Evolutionary conservation across 2,329 filamentous ascomycete genomes (phyloP), one percentile per base, ranked within the genome.

Genomic region (Ceratocystis diversiconidia): DNA sequence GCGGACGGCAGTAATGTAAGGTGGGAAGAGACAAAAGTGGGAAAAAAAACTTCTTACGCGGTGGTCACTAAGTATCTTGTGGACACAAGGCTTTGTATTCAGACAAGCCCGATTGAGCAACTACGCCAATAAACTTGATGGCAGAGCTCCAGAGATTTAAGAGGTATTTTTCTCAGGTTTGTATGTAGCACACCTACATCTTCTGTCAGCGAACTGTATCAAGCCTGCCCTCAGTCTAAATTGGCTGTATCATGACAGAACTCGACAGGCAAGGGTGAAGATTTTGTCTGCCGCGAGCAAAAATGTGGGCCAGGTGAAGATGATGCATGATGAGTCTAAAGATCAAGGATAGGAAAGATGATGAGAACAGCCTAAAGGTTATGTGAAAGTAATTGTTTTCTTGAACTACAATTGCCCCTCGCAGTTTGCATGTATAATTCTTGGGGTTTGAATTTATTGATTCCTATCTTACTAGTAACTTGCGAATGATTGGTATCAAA

Each of bases 41-140:
- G 43, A 64, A 64, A 57, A 55, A 52, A 66, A 55, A 59, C 55
- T 59, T 59, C 28, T 59, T 59, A 8, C 22, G 55, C 15, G 55
- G n/a, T 4, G 15, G 15, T 61, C 7, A 43, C 32, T 61, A 61
- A 43, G 59, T 61, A 59, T 59, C n/a, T 30, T 59, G 55, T 59
- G 28, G 55, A 17, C 55, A 59, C 55, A 57, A 28, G 6, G 28
- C 10, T 28, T 30, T 15, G 22, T 30, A 32, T 57, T 25, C 55
- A 59, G 55, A 30, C 28, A 59, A 41, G 55, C 28, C 17, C 28
- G 10, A 59, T 36, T 36, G 55, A 59, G 30, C 30, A 32, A 59
- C 55, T 59, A 59, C 55, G 6, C 25, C 55, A 59, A 59, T 7
- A 30, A 28, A 19, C 25, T 57, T 57, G 12, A 57, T 57, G 52